A percentile compares a stretch with the other conserved stretches of the same genome.
phyloP scores from a whole-genome alignment of 1,284 basidiomycete genomes.

The Amylostereum areolatum region DNA sequence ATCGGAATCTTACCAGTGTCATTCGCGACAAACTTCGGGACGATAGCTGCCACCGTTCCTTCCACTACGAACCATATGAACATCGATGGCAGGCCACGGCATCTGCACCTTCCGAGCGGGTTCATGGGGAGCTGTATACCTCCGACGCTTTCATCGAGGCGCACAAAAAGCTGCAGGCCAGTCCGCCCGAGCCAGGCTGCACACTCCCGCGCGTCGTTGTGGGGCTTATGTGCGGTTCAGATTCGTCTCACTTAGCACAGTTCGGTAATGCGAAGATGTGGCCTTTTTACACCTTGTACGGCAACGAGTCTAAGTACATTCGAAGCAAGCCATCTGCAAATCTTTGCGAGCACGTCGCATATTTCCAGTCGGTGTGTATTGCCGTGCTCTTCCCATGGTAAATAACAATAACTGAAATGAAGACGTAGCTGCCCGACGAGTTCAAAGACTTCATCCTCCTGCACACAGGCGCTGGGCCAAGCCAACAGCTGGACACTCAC shows the following conservation, averaged over 20 bases:
- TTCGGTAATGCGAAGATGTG: constrained; percentile 23
- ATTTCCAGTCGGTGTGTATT: constrained; percentile 14
- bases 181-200: constrained; percentile 12
- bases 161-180: constrained; percentile 16
- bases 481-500: constrained; percentile 6
- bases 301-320: constrained; percentile 22
- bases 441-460: constrained; percentile 10
- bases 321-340: constrained; percentile 12
- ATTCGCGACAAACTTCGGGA: too few relatives aligned
- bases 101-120: not conserved
- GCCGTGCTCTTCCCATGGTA: too few relatives aligned
- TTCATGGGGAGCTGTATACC: not conserved
- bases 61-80: not conserved
- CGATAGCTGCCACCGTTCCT: too few relatives aligned
- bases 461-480: not conserved
- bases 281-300: constrained; percentile 25
- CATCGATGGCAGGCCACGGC: not conserved
- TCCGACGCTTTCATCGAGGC: constrained; percentile 7
- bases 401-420: not conserved
- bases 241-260: constrained; percentile 22
- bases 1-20: too few relatives aligned
- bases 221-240: constrained; percentile 22
- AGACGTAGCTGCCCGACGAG: constrained; percentile 10
- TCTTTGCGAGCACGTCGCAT: constrained; percentile 17
- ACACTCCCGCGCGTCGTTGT: constrained; percentile 17